phyloP scores from a whole-genome alignment of 495 filamentous ascomycete species.

The Penicillium lagena region DNA sequence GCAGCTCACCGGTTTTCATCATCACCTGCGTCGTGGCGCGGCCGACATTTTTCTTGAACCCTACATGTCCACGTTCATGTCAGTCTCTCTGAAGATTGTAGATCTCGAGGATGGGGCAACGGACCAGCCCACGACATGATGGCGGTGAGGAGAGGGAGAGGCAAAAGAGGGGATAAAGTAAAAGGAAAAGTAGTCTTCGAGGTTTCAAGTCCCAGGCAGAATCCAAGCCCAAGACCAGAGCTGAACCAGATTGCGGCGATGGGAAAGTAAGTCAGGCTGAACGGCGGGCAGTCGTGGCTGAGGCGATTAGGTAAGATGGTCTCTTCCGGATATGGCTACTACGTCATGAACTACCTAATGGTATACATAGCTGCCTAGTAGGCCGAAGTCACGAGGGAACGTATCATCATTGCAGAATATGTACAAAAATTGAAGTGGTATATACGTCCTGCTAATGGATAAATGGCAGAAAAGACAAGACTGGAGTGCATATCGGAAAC shows the following conservation, averaged over 20 bases:
- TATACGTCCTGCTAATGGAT: background rate
- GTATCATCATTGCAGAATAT: background rate
- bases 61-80: conserved; percentile 36
- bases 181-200: background rate
- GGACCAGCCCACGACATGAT: conserved; percentile 58
- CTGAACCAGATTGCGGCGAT: background rate
- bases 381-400: background rate
- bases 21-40: conserved; percentile 98
- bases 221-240: too few species aligned
- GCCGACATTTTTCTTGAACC: conserved; percentile 99
- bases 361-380: background rate
- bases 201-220: background rate
- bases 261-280: conserved; percentile 4
- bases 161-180: background rate
- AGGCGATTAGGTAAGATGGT: conserved; percentile 10
- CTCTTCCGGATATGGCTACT: conserved; percentile 14
- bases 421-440: background rate
- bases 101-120: too few species aligned
- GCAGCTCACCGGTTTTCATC: conserved; percentile 86
- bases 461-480: background rate
- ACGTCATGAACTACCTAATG: conserved; percentile 12
- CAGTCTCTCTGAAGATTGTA: too few species aligned
- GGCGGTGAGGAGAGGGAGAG: conserved; percentile 9
- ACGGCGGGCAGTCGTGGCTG: conserved; percentile 1
- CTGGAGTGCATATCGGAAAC: background rate